Evolutionary conservation across 495 filamentous ascomycete genomes (phyloP).

Genomic region (Neurospora sp.): DNA sequence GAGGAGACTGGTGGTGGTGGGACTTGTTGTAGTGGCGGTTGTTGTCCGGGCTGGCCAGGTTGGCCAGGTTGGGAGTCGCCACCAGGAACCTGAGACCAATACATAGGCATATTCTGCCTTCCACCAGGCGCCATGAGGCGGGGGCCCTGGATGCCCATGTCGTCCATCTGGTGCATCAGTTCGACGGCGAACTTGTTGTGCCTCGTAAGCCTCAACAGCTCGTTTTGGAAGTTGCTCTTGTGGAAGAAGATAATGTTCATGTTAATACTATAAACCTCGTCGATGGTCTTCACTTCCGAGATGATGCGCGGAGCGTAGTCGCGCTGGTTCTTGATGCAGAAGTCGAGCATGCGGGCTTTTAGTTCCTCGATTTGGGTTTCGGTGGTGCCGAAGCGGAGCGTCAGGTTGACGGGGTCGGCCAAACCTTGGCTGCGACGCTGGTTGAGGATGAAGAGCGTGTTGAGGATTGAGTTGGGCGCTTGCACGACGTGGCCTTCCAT

Average conservation of each 20-base stretch:
- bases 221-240: slow-evolving; percentile 87
- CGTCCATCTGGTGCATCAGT: slow-evolving; percentile 73
- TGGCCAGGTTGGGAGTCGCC: neutral
- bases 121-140: slow-evolving; percentile 63
- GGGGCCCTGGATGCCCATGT: slow-evolving; percentile 83
- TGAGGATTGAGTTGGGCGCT: slow-evolving; percentile 88
- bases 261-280: slow-evolving; percentile 54
- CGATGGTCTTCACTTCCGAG: slow-evolving; percentile 66
- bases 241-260: slow-evolving; percentile 97
- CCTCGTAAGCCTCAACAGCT: slow-evolving; percentile 75
- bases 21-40: neutral
- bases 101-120: slow-evolving; percentile 39
- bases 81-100: slow-evolving; percentile 25
- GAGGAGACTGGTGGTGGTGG: neutral
- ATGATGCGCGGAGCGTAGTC: slow-evolving; percentile 87
- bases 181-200: slow-evolving; percentile 95
- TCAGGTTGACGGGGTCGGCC: slow-evolving; percentile 76
- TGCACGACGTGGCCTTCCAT: slow-evolving; percentile 95
- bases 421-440: slow-evolving; percentile 82
- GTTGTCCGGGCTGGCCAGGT: neutral
- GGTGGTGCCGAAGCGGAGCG: slow-evolving; percentile 82
- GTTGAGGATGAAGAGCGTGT: slow-evolving; percentile 89
- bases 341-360: slow-evolving; percentile 72
- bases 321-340: slow-evolving; percentile 76
- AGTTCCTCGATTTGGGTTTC: slow-evolving; percentile 79